These are phyloP conservation scores for Penicillium sp. DNA, from an alignment of 2,329 filamentous ascomycete species.

Conservation along the genomic window DNA sequence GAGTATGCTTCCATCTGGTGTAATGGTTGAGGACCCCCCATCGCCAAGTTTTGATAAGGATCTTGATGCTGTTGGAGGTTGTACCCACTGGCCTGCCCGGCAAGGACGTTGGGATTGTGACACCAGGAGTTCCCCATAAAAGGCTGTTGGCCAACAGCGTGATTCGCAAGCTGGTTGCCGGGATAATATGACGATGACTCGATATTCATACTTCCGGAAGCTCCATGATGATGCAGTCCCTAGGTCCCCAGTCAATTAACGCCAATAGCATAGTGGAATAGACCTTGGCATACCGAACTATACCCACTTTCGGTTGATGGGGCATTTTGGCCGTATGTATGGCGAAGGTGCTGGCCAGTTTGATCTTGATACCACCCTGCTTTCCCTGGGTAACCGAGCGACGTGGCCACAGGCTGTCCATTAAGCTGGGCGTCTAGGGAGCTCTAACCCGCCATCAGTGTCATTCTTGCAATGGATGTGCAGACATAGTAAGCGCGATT, in stretches of 20 bases:
- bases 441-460: conserved; percentile 30
- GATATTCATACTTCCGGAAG: background rate
- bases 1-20: background rate
- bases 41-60: background rate
- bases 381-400: conserved; percentile 15
- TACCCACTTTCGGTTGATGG: background rate
- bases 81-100: conserved; percentile 2
- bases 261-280: background rate
- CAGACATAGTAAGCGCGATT: conserved; percentile 22
- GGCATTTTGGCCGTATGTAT: conserved; percentile 1
- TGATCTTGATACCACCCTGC: conserved; percentile 21
- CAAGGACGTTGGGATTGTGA: background rate
- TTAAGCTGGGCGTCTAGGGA: conserved; percentile 20
- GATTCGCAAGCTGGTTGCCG: background rate
- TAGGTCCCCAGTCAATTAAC: background rate
- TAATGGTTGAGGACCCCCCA: background rate
- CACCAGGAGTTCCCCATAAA: conserved; percentile 1
- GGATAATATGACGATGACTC: background rate
- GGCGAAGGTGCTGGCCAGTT: conserved; percentile 3
- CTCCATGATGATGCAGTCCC: background rate
- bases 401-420: conserved; percentile 11
- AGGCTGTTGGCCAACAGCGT: conserved; percentile 1
- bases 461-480: conserved; percentile 18
- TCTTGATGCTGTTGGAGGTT: conserved; percentile 3
- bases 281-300: background rate